phyloP scores from a whole-genome alignment of 176 grass and related monocot species.

The Zea luxurians region DNA sequence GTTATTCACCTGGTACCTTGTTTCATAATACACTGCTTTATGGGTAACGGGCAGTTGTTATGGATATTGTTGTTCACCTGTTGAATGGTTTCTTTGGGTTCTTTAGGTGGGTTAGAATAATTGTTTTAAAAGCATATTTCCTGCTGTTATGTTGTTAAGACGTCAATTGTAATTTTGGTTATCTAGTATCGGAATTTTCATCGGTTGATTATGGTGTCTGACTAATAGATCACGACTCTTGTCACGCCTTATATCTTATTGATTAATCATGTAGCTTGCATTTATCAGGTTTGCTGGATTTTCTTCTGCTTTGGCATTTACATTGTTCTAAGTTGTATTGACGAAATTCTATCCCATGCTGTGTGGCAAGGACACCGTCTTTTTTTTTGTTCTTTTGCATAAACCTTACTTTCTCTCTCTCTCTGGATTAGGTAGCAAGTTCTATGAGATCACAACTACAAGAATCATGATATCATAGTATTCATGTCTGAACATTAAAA shows the following conservation, averaged over 20 bases:
- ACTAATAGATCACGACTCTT: neutral
- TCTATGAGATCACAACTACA: constrained; percentile 50
- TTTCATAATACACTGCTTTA: neutral
- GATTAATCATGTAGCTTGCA: neutral
- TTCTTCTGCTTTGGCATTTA: neutral
- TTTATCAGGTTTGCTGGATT: constrained; percentile 27
- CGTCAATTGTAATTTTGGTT: neutral
- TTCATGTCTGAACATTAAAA: constrained; percentile 45
- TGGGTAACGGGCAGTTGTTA: neutral
- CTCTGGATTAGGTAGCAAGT: constrained; percentile 57
- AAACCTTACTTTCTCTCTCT: constrained; percentile 34
- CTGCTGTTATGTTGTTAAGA: neutral
- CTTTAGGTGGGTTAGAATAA: too few species aligned
- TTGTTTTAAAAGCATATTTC: neutral
- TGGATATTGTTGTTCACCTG: neutral
- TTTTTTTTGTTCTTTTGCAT: constrained; percentile 31
- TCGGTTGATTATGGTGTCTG: neutral
- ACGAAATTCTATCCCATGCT: constrained; percentile 22
- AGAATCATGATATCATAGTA: constrained; percentile 58
- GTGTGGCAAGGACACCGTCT: constrained; percentile 33
- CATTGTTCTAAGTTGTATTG: neutral
- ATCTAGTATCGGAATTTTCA: neutral
- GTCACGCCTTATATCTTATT: neutral
- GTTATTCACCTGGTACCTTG: neutral
- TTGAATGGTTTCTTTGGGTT: neutral